Base-by-base conservation (phyloP, 805 yeast genomes). In the Citeromyces matritensis region DNA sequence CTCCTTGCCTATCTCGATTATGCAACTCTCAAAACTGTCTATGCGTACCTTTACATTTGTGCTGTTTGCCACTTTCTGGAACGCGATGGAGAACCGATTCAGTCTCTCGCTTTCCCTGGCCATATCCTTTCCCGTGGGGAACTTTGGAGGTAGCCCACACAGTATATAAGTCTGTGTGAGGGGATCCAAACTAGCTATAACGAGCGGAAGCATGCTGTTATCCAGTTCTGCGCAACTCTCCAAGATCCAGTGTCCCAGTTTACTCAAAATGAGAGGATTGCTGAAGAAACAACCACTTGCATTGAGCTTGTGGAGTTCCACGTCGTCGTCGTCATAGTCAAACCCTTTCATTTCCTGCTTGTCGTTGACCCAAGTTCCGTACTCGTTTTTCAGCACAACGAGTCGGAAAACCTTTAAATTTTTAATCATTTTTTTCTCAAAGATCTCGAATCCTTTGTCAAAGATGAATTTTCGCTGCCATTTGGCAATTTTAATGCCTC, bases 11-110 rank as follows among this genome's bases (percentile, higher is more conserved):
- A 91, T 75, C 55, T 91, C 96, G 28, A 91, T 84, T 14, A 91
- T 82, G 3, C 96, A 74, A 39, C 94, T 81, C 49, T 91, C 97
- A 54, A 91, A 91, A 45, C 94, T 84, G 50, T 91, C 97, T 38
- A 91, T 80, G 44, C 88, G 67, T 12, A 85, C 85, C 42, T 80
- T 74, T 3, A 96, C 95, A 27, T 85, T 88, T 5, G 94, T 80
- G 13, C 70, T 69, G 29, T 63, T 65, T 1, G 96, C 91, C 17
- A 86, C 82, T 40, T 77, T 79, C 50, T 84, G 95, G 51, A 91
- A 91, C 24, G 94, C 94, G 35, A 78, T 70, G 29, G 95, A 86
- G 47, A 91, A 91, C 6, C 83, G 76, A 48, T 91, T 88, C 31
- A 77, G 55, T 24, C 74, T 53, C 21, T 17, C 21, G 21, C 21